Evolutionary conservation across 768 basidiomycete genomes (phyloP).

Genomic region (Boletellus ananas): DNA sequence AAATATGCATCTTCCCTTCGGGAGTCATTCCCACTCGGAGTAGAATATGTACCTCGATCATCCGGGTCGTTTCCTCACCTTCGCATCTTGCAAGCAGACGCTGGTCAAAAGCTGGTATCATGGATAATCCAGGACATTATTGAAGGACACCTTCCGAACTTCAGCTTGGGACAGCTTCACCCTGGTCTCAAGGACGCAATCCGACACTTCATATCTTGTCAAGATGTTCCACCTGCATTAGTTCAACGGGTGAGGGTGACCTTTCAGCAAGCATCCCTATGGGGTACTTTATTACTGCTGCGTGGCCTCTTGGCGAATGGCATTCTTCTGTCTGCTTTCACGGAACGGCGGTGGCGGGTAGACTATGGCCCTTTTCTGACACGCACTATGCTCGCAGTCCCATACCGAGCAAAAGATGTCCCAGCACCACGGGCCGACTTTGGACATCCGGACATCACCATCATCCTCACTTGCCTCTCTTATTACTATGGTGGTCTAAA

Average conservation of each 20-base stretch:
- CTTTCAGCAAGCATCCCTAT: background rate
- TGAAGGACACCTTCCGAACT: conserved; percentile 10
- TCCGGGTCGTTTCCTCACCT: conserved; percentile 23
- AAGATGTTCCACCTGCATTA: background rate
- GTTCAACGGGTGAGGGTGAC: conserved; percentile 8
- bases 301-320: conserved; percentile 32
- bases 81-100: conserved; percentile 18
- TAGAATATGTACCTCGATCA: conserved; percentile 16
- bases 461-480: conserved; percentile 10
- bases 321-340: conserved; percentile 16
- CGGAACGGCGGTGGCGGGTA: no score
- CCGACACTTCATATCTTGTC: conserved; percentile 21
- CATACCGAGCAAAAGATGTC: conserved; percentile 26
- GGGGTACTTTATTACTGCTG: conserved; percentile 27
- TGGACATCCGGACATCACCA: conserved; percentile 24
- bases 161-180: no score
- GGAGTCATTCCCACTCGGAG: background rate
- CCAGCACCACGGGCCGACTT: conserved; percentile 25
- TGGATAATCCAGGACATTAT: conserved; percentile 17
- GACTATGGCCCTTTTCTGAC: conserved; percentile 18
- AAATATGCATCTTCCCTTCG: conserved; percentile 2
- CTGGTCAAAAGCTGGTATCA: conserved; percentile 12
- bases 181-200: conserved; percentile 7
- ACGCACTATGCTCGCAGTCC: conserved; percentile 23
- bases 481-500: conserved; percentile 28